A percentile compares a stretch with the other conserved stretches of the same genome.
Evolutionary conservation across 2,329 filamentous ascomycete genomes (phyloP).

Genomic region (Anthostomella pinea): DNA sequence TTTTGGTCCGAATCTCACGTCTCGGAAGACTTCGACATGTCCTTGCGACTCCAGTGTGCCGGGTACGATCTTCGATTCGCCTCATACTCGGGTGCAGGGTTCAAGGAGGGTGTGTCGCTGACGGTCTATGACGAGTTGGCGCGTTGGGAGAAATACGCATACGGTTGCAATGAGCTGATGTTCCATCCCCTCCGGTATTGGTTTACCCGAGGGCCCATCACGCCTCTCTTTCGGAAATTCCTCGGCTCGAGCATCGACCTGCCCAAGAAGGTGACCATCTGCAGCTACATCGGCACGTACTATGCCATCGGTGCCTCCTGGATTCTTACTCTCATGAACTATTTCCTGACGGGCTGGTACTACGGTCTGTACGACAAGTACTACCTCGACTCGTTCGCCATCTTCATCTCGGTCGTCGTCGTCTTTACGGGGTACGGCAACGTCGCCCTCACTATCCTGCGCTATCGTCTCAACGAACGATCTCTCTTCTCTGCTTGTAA

Average conservation of each 20-base stretch:
- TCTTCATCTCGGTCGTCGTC: slow-evolving; percentile 33
- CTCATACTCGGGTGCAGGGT: slow-evolving; percentile 71
- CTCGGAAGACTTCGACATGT: slow-evolving; percentile 81
- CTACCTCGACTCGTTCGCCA: slow-evolving; percentile 57
- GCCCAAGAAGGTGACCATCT: slow-evolving; percentile 71
- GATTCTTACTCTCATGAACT: slow-evolving; percentile 71
- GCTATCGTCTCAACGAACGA: slow-evolving; percentile 55
- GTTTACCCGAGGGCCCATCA: slow-evolving; percentile 72
- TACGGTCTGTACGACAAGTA: slow-evolving; percentile 50
- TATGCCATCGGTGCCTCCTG: slow-evolving; percentile 75
- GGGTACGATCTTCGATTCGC: slow-evolving; percentile 73
- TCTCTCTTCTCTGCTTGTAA: slow-evolving; percentile 42
- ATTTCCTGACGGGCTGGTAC: slow-evolving; percentile 74
- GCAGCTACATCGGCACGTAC: slow-evolving; percentile 78
- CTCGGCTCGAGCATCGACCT: slow-evolving; percentile 70
- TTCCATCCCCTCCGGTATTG: slow-evolving; percentile 76
- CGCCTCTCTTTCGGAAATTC: slow-evolving; percentile 73
- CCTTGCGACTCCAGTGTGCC: slow-evolving; percentile 68
- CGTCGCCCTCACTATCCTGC: slow-evolving; percentile 52
- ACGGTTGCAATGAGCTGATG: slow-evolving; percentile 77
- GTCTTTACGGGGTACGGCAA: slow-evolving; percentile 34
- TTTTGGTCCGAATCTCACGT: slow-evolving; percentile 81
- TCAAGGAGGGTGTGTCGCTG: slow-evolving; percentile 79
- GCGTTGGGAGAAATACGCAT: slow-evolving; percentile 85
- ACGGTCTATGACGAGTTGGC: slow-evolving; percentile 83